phyloP scores from a whole-genome alignment of 2,329 filamentous ascomycete species.

The Fusarium musae region DNA sequence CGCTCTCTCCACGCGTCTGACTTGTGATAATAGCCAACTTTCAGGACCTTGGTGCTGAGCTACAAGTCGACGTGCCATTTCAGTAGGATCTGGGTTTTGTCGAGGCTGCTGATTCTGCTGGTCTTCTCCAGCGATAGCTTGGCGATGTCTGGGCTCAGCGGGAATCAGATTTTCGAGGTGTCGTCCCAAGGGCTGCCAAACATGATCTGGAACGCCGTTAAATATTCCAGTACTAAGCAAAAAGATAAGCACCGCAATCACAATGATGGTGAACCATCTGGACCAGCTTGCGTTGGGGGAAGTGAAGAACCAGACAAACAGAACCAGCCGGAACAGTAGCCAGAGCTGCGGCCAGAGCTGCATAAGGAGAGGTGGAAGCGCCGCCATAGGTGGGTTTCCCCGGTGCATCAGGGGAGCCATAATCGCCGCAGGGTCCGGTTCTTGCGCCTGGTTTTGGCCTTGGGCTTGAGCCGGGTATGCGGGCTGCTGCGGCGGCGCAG shows the following conservation, averaged over 20 bases:
- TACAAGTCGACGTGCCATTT: conserved; percentile 65
- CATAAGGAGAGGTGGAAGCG: conserved; percentile 48
- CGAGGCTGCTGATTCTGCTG: conserved; percentile 39
- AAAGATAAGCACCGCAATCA: conserved; percentile 65
- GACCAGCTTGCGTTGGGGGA: conserved; percentile 67
- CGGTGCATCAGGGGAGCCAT: conserved; percentile 47
- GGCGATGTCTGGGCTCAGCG: conserved; percentile 52
- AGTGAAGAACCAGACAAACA: conserved; percentile 75
- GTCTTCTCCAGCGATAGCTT: conserved; percentile 35
- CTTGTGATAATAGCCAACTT: conserved; percentile 52
- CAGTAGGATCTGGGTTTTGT: conserved; percentile 57
- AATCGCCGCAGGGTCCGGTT: conserved; percentile 41
- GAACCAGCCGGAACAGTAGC: conserved; percentile 66
- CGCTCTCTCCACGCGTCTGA: conserved; percentile 67
- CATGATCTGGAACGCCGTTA: conserved; percentile 64
- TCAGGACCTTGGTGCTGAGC: conserved; percentile 49
- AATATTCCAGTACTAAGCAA: conserved; percentile 69
- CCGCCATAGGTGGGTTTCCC: conserved; percentile 53
- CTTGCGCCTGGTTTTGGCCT: conserved; percentile 34
- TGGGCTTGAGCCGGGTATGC: conserved; percentile 38
- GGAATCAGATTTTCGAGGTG: conserved; percentile 71
- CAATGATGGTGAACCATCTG: conserved; percentile 66
- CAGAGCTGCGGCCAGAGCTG: conserved; percentile 70
- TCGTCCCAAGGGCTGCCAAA: conserved; percentile 66
- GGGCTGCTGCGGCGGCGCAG: conserved; percentile 43